Evolutionary conservation across 768 basidiomycete species (phyloP).

Genomic region (Neoboletus magnificus): DNA sequence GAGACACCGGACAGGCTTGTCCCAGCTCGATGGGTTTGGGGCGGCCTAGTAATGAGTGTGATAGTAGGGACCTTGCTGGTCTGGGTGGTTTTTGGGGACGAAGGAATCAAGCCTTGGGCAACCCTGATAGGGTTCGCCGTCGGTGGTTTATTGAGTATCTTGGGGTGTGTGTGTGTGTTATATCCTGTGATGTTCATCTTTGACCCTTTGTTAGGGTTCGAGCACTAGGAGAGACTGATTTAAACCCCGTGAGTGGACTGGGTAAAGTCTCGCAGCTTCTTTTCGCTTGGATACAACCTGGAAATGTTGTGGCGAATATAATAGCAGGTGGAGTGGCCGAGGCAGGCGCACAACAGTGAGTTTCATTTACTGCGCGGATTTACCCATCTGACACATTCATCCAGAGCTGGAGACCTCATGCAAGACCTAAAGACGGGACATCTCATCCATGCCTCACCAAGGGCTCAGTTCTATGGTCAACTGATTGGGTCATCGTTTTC

Average conservation of each 20-base stretch:
- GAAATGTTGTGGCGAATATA: conserved; percentile 96
- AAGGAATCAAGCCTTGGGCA: conserved; percentile 95
- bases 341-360: conserved; percentile 89
- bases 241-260: conserved; percentile 88
- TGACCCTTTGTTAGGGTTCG: conserved; percentile 58
- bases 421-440: conserved; percentile 98
- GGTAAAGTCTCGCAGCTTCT: conserved; percentile 94
- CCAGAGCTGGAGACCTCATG: conserved; percentile 94
- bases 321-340: conserved; percentile 97
- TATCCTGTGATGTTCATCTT: neutral
- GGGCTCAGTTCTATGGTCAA: conserved; percentile 93
- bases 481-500: conserved; percentile 86
- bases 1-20: conserved; percentile 82
- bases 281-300: conserved; percentile 92
- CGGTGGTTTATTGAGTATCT: conserved; percentile 79
- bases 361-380: neutral
- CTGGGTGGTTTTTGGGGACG: conserved; percentile 84
- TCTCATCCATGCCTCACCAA: conserved; percentile 84
- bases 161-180: conserved; percentile 65
- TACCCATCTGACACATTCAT: conserved; percentile 1
- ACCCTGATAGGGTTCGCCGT: conserved; percentile 80
- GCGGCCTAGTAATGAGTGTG: conserved; percentile 62
- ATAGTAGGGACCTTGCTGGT: conserved; percentile 73
- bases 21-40: conserved; percentile 71
- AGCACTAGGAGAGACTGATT: conserved; percentile 92